phyloP scores from a whole-genome alignment of 768 basidiomycete species.

The Phanerochaete sordida region DNA sequence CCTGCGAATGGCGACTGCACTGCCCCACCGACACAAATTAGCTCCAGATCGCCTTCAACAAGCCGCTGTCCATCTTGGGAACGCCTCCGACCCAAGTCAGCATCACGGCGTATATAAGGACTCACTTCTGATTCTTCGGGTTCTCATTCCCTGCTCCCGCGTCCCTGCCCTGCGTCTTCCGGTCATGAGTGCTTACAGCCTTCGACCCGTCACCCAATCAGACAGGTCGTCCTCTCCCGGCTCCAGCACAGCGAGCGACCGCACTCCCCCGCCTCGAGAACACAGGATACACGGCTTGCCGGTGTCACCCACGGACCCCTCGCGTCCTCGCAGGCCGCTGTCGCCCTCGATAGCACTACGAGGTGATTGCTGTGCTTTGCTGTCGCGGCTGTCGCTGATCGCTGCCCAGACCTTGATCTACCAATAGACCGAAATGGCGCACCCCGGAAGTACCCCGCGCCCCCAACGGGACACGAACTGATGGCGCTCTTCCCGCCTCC shows the following conservation, averaged over 20 bases:
- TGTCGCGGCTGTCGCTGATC: conserved; percentile 1
- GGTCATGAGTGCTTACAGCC: conserved; percentile 37
- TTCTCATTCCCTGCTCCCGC: conserved; percentile 10
- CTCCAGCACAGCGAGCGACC: conserved; percentile 43
- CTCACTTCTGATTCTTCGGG: conserved; percentile 6
- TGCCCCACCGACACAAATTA: conserved; percentile 3
- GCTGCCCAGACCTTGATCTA: conserved; percentile 57
- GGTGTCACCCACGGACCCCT: conserved; percentile 22
- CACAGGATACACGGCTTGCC: conserved; percentile 25
- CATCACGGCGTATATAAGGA: conserved; percentile 7
- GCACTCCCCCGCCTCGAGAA: conserved; percentile 27
- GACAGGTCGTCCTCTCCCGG: conserved; percentile 51
- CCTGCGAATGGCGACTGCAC: conserved; percentile 7
- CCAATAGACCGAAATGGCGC: conserved; percentile 45
- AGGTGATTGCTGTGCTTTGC: conserved; percentile 34
- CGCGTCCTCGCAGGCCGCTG: conserved; percentile 49
- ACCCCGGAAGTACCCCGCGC: conserved; percentile 64
- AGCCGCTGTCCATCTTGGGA: conserved; percentile 5
- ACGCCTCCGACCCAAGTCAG: not conserved
- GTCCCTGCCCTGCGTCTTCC: conserved; percentile 11
- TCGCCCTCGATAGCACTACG: conserved; percentile 56
- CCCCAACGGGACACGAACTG: conserved; percentile 77
- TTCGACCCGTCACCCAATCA: conserved; percentile 50
- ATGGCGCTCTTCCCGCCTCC: conserved; percentile 82
- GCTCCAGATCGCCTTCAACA: not conserved